These are phyloP conservation scores for Pythium dissotocum DNA, from an alignment of 352 stramenopile genomes.

Conservation along the genomic window DNA sequence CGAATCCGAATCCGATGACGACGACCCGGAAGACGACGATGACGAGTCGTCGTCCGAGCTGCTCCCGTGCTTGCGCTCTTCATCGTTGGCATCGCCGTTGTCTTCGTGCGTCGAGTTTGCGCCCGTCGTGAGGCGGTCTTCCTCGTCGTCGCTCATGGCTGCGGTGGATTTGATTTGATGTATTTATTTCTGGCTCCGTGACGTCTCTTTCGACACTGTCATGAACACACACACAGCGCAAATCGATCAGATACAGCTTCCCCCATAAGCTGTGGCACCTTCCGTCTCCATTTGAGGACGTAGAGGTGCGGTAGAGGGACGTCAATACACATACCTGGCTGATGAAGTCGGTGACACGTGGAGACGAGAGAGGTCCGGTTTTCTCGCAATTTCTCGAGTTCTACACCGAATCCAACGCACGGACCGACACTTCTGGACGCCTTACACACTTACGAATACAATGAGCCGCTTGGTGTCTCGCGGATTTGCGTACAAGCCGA, in stretches of 20 bases:
- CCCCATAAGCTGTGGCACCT: background rate
- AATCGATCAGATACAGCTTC: background rate
- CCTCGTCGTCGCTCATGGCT: conserved; percentile 42
- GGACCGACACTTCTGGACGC: background rate
- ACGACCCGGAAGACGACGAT: conserved; percentile 68
- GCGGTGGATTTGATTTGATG: background rate
- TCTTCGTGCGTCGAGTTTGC: conserved; percentile 28
- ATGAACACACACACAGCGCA: background rate
- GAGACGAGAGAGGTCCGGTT: background rate
- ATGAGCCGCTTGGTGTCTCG: background rate
- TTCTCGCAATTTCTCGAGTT: conserved; percentile 8
- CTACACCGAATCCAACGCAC: background rate
- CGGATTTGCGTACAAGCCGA: background rate
- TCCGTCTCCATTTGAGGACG: background rate
- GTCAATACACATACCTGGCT: conserved; percentile 1
- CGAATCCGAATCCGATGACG: conserved; percentile 68
- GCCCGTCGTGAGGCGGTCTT: conserved; percentile 18
- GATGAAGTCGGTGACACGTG: background rate
- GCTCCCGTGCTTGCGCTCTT: conserved; percentile 36
- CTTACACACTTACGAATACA: background rate
- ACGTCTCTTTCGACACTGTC: background rate
- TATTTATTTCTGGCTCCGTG: conserved; percentile 5
- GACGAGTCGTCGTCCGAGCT: conserved; percentile 79
- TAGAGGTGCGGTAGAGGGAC: background rate
- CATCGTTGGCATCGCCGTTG: conserved; percentile 30